Evolutionary conservation across 495 filamentous ascomycete genomes (phyloP).

Genomic region (Penicillium subrubescens): DNA sequence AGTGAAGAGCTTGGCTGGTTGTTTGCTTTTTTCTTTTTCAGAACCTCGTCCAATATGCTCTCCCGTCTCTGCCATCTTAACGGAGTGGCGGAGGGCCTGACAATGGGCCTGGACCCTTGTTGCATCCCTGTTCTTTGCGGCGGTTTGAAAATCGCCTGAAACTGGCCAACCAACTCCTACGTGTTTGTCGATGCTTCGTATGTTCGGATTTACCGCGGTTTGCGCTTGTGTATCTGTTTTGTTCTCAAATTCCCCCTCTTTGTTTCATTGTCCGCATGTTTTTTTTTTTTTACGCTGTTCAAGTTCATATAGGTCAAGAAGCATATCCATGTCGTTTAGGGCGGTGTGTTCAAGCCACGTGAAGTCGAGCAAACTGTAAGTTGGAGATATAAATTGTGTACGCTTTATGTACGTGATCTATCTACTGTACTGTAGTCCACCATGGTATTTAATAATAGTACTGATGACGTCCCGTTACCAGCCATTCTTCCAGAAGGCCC

Average conservation of each 20-base stretch:
- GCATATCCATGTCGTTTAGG: background rate
- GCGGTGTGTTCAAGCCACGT: background rate
- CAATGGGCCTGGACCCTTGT: background rate
- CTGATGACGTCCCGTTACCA: background rate
- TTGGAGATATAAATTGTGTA: background rate
- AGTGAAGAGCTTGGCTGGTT: background rate
- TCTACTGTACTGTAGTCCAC: background rate
- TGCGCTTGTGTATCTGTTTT: slow-evolving; percentile 5
- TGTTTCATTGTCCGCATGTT: slow-evolving; percentile 4
- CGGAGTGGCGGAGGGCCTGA: background rate
- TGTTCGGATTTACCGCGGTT: slow-evolving; percentile 12
- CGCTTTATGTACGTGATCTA: background rate
- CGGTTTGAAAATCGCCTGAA: slow-evolving; percentile 10
- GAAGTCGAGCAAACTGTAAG: background rate
- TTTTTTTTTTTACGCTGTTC: background rate
- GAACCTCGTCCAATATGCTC: background rate
- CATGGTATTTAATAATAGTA: background rate
- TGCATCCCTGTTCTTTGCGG: background rate
- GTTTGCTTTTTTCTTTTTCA: slow-evolving; percentile 23
- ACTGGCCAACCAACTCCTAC: background rate
- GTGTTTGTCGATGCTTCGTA: background rate
- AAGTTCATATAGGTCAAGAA: background rate
- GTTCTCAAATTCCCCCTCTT: slow-evolving; percentile 10
- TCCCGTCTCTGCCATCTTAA: background rate
- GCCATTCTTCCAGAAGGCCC: slow-evolving; percentile 11